Evolutionary conservation across 306 rosid species (phyloP).

Genomic region (Lathyrus aphaca): DNA sequence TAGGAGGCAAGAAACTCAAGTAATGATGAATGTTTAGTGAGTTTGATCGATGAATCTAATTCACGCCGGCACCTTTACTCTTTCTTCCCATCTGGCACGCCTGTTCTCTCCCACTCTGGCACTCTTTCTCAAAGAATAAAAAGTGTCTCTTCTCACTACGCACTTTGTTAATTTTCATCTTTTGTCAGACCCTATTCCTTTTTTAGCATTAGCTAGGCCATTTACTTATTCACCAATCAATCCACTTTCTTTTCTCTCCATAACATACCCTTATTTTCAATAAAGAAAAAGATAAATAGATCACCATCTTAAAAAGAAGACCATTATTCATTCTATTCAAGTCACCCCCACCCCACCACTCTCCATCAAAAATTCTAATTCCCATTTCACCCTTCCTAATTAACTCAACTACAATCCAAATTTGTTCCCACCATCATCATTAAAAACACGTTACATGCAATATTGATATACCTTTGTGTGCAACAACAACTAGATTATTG

Average conservation of each 20-base stretch:
- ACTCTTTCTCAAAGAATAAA: constrained; percentile 48
- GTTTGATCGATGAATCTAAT: constrained; percentile 76
- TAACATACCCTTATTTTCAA: neutral
- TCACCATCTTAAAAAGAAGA: constrained; percentile 40
- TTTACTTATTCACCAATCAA: constrained; percentile 17
- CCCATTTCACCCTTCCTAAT: constrained; percentile 34
- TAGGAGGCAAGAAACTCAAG: constrained; percentile 71
- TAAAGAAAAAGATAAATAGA: constrained; percentile 16
- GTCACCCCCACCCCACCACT: constrained; percentile 1
- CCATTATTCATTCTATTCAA: constrained; percentile 6
- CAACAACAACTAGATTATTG: constrained; percentile 35
- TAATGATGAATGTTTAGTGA: constrained; percentile 56
- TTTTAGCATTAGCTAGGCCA: constrained; percentile 56
- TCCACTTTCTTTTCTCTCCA: constrained; percentile 18
- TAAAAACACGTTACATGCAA: constrained; percentile 53
- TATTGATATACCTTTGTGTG: neutral
- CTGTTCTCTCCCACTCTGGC: constrained; percentile 51
- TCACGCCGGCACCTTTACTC: constrained; percentile 98
- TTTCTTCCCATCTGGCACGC: constrained; percentile 67
- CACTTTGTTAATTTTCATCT: constrained; percentile 56
- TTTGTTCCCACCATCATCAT: constrained; percentile 29
- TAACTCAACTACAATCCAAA: constrained; percentile 45
- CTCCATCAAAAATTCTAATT: neutral
- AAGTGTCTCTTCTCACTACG: constrained; percentile 60
- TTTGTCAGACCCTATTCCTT: constrained; percentile 71